A percentile compares a stretch with the other conserved stretches of the same genome.
Conservation (phyloP, 176 grass and related monocot species). For the Aegilops tauschii region DNA sequence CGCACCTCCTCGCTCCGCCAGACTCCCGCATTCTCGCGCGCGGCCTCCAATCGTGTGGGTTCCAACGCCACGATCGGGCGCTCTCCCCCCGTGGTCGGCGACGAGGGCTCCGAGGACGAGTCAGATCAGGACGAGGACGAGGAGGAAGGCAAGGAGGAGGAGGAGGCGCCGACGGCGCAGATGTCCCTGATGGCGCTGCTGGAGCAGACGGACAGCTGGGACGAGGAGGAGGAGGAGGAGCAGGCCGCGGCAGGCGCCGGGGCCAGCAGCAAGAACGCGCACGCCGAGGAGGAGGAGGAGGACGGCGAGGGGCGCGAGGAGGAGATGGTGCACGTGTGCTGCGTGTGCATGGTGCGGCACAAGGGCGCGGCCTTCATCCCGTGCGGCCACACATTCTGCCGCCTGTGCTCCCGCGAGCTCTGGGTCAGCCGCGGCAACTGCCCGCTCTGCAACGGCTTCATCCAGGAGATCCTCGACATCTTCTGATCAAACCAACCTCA, state of each 20-base stretch:
- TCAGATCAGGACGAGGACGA: not conserved
- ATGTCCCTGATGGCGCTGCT: conserved; percentile 75
- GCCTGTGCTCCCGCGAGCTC: conserved; percentile 68
- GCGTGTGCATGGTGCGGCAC: conserved; percentile 83
- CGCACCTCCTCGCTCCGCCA: conserved; percentile 27
- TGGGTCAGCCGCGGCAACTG: conserved; percentile 78
- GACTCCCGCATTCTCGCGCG: conserved; percentile 34
- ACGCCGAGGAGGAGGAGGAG: conserved; percentile 32
- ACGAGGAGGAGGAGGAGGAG: conserved; percentile 3
- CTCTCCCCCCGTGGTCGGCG: not conserved
- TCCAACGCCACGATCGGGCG: not conserved
- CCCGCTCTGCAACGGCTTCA: conserved; percentile 80
- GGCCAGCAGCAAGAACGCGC: not conserved
- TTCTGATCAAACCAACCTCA: conserved; percentile 21
- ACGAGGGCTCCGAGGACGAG: not conserved
- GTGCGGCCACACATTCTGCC: conserved; percentile 75
- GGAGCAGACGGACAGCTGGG: conserved; percentile 70
- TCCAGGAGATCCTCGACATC: conserved; percentile 77
- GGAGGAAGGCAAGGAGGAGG: conserved; percentile 22
- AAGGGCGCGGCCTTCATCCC: conserved; percentile 65
- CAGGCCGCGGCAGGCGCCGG: not conserved
- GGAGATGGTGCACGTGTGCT: conserved; percentile 62
- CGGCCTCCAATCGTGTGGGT: conserved; percentile 16
- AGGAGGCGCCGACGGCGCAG: conserved; percentile 36
- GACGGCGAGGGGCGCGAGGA: conserved; percentile 21